phyloP scores from a whole-genome alignment of 306 rosid genomes.

The Cucumis melo region DNA sequence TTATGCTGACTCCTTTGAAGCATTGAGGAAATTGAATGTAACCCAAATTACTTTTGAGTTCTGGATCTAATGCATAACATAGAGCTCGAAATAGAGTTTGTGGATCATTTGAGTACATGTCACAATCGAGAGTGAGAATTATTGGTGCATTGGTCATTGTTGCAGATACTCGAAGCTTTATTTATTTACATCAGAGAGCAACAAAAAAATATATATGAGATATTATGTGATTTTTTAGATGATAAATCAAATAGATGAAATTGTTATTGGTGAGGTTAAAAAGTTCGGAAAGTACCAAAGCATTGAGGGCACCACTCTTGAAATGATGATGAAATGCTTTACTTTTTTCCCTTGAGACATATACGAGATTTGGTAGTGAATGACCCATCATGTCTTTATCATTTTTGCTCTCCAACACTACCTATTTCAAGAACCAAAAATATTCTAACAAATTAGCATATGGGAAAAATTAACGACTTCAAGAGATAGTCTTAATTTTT shows the following conservation, averaged over 20 bases:
- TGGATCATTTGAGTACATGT: conserved; percentile 27
- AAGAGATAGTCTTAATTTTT: too few relatives aligned
- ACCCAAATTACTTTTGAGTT: conserved; percentile 1
- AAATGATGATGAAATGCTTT: conserved; percentile 18
- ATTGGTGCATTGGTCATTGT: conserved; percentile 28
- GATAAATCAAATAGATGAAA: too few relatives aligned
- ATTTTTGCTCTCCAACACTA: conserved; percentile 12
- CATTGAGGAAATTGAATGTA: conserved; percentile 27
- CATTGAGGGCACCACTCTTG: conserved; percentile 41
- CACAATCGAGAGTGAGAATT: conserved; percentile 18
- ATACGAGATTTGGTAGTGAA: conserved; percentile 24
- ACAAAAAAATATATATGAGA: too few relatives aligned
- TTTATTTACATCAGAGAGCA: too few relatives aligned
- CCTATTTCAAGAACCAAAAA: conserved; percentile 5
- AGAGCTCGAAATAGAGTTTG: conserved; percentile 12
- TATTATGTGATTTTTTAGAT: too few relatives aligned
- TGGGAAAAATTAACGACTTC: too few relatives aligned
- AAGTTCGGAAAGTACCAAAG: conserved; percentile 6
- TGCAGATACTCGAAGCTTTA: conserved; percentile 30
- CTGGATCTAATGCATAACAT: conserved; percentile 14
- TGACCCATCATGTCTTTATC: conserved; percentile 14
- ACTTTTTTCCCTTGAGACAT: conserved; percentile 28
- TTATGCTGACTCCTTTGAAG: not conserved
- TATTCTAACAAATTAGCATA: too few relatives aligned
- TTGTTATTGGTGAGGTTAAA: too few relatives aligned